Base-by-base conservation (phyloP, 2,329 filamentous ascomycete species). In the Hypoxylon sp. region DNA sequence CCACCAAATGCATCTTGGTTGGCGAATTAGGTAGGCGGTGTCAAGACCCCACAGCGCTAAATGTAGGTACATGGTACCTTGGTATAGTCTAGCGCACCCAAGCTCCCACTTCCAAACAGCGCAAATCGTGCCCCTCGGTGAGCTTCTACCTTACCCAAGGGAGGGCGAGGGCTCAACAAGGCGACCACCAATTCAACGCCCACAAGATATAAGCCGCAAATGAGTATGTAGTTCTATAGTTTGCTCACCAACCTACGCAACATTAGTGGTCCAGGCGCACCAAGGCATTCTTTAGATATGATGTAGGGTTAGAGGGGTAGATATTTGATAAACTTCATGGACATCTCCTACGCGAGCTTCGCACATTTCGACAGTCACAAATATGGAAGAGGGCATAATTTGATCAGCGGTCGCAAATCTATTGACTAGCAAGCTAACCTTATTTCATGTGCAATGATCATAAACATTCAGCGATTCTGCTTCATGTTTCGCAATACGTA, bases 11-110 rank as follows among this genome's bases (percentile, higher is more conserved):
- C 46, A 62, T 43, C 43, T 62, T 26, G 34, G 24, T 8, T 6
- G 41, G 41, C 19, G 43, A 39, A 68, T 68, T 53, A 20, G 68
- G 72, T 53, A 74, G 67, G 72, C 72, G 72, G 72, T 74, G 65
- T 70, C 53, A 17, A 22, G 5, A 68, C 65, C 69, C 70, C 70
- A 70, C 67, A 56, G 56, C 47, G 30, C 34, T 43, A 47, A 24
- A 15, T 6, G 3, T 43, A 32, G 32, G 44, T 60, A 56, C 52
- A 24, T 50, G 30, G 30, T 13, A 32, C 32, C 32, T 34, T 13
- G 13, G 30, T 2, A 34, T 3, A 13, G 11, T 34, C 32, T 34
- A 34, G 32, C 32, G 32, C 32, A 13, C 13, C 13, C 32, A 41
- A 41, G 37, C 37, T 41, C n/a, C 17, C 17, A n/a, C 17, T 41